phyloP scores from a whole-genome alignment of 2,329 filamentous ascomycete species.

The Penicillium digitatum region DNA sequence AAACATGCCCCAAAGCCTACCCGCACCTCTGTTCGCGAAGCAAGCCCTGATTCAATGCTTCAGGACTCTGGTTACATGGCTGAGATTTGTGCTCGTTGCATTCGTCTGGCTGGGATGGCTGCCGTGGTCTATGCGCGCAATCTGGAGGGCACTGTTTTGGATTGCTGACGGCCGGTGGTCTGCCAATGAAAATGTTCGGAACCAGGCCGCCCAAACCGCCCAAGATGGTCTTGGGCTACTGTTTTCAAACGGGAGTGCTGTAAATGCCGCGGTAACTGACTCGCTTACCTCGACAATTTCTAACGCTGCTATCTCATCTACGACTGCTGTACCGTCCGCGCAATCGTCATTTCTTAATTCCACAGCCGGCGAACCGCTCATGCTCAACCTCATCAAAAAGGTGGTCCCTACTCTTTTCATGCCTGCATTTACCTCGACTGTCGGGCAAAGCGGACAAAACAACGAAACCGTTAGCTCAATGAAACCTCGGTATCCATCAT shows the following conservation, averaged over 20 bases:
- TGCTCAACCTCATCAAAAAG: constrained; percentile 47
- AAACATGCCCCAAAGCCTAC: constrained; percentile 82
- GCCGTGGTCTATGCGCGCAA: constrained; percentile 83
- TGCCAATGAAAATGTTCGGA: constrained; percentile 25
- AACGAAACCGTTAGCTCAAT: constrained; percentile 26
- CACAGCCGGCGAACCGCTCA: constrained; percentile 43
- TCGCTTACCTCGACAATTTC: constrained; percentile 25
- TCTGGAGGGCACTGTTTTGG: constrained; percentile 96
- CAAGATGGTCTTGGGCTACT: constrained; percentile 21
- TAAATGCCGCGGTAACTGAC: constrained; percentile 18
- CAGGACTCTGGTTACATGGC: constrained; percentile 70
- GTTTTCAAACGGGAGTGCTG: constrained; percentile 28
- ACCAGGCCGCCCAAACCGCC: constrained; percentile 11
- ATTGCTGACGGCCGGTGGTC: constrained; percentile 73
- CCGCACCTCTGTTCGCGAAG: constrained; percentile 72
- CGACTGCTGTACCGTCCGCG: constrained; percentile 28
- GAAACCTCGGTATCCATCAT: constrained; percentile 43
- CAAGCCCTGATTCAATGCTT: constrained; percentile 71
- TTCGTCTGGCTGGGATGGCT: constrained; percentile 86
- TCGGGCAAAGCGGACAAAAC: constrained; percentile 26
- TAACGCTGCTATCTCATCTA: constrained; percentile 22
- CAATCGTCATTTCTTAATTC: constrained; percentile 43
- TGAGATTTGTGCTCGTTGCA: constrained; percentile 71
- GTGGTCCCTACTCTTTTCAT: constrained; percentile 37
- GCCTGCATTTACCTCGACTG: constrained; percentile 28